Base-by-base conservation (phyloP, 306 rosid genomes). In the Sicyos edulis region DNA sequence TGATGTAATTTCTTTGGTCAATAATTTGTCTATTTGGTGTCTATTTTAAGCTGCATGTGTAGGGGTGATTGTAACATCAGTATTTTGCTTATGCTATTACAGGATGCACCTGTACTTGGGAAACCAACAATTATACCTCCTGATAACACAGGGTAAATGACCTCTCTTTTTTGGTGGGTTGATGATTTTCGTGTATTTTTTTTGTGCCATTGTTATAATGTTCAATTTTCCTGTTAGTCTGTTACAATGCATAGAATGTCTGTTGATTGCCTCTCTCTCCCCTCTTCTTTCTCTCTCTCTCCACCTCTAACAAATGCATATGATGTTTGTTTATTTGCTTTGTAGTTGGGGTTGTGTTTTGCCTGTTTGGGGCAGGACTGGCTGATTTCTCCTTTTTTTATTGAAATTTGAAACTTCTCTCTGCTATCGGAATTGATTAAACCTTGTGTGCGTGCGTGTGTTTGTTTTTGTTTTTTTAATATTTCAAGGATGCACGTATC, bases 61-160 rank as follows among this genome's bases (percentile, higher is more conserved):
- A 20, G 24, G 69, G 47, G 70, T 34, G 56, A 70, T 12, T 68
- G 71, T 59, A 71, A 78, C 59, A 75, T 54, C 59, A 69, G 45
- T 55, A 73, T 77, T 80, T 74, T 58, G 53, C 53, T 40, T 21
- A 20, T 71, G 53, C 54, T 55, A 78, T 86, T 85, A 55, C 95
- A 93, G 99, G 97, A 89, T 73, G 88, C 97, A 57, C 99, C 99
- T 17, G 80, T 95, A 80, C 88, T 95, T 76, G 99, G 99, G 78
- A 95, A 85, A 85, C 99, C 99, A 54, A 87, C 97, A 67, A 88
- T 91, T 79, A 86, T 86, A 72, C 73, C 95, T 26, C 81, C 78
- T 6, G 86, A 87, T 66, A 70, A 70, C 77, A 74, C 51, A 69
- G 92, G 99, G 99, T 95, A 91, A 82, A 73, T 70, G 66, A 75